phyloP scores from a whole-genome alignment of 768 basidiomycete genomes.

The Leccinellum albellum region DNA sequence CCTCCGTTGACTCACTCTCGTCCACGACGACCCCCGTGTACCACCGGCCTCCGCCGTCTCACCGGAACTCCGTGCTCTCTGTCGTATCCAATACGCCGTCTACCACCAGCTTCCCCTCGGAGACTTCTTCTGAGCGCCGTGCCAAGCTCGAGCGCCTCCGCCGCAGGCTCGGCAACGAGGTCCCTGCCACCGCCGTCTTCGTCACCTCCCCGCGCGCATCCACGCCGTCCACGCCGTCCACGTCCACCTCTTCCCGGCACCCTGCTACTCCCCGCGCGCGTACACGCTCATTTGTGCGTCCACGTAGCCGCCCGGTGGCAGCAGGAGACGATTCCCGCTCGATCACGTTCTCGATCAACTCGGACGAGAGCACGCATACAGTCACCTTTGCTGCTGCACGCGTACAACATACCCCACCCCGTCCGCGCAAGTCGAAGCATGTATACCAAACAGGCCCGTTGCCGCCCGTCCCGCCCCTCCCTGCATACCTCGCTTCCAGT shows the following conservation, averaged over 20 bases:
- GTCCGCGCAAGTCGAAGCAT: slow-evolving; percentile 9
- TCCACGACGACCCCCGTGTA: background rate
- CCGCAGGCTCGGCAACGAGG: slow-evolving; percentile 57
- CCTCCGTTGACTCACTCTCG: slow-evolving; percentile 1
- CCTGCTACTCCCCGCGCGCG: background rate
- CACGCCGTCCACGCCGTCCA: slow-evolving; percentile 3
- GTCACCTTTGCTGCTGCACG: slow-evolving; percentile 20
- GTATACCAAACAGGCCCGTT: slow-evolving; percentile 19
- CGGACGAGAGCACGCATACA: slow-evolving; percentile 25
- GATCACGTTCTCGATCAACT: slow-evolving; percentile 25
- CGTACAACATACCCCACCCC: slow-evolving; percentile 11
- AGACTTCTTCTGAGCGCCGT: slow-evolving; percentile 38
- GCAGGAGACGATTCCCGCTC: slow-evolving; percentile 20
- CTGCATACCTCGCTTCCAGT: slow-evolving; percentile 6
- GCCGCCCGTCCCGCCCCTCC: slow-evolving; percentile 25
- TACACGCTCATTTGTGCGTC: slow-evolving; percentile 3
- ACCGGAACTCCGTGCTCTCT: slow-evolving; percentile 21
- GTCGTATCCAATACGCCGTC: slow-evolving; percentile 6
- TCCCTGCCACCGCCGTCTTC: slow-evolving; percentile 62
- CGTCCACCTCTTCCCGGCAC: background rate
- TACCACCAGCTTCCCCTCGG: slow-evolving; percentile 22
- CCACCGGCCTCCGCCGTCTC: slow-evolving; percentile 6
- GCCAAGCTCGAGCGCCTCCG: slow-evolving; percentile 63
- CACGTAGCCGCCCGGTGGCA: background rate
- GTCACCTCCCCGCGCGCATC: slow-evolving; percentile 5